Evolutionary conservation across 345 rosid species (phyloP), one percentile per base, ranked within the genome.

Genomic region (Limnanthes douglasii): DNA sequence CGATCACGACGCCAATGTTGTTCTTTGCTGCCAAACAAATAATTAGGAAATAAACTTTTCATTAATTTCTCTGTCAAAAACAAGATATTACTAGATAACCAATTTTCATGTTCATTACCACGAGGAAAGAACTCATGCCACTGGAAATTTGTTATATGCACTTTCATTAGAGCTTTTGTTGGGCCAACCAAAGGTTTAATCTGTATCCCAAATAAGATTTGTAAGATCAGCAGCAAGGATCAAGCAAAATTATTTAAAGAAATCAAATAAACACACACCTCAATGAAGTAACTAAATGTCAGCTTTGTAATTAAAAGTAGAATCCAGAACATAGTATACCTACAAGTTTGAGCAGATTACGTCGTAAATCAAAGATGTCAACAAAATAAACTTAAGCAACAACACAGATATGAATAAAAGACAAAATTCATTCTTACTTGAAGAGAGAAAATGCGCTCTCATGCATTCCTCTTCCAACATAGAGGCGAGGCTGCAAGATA

Each of bases 121-220:
- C 30, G 69, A 42, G 75, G 80, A 59, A 72, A 72, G 65, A 72
- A 68, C 55, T 72, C 75, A 26, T 68, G 80, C 80, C 80, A 72
- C 45, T 54, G 54, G 48, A 57, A 72, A 43, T 7, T 41, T 11
- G 37, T 52, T 46, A 58, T 45, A 29, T 3, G 60, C 42, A 47
- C 34, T 21, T 33, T 52, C 80, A 72, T 68, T 15, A 68, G 39
- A 41, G 48, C 72, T 65, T 65, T 68, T 46, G 80, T 68, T 56
- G 80, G 80, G 39, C 53, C 56, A 42, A 72, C 70, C 34, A 72
- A 75, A 21, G 80, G 75, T 53, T 59, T 68, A 43, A 72, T 72
- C 80, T 72, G 70, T 15, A 14, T 56, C 2, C 6, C n/a, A 8
- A 12, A 26, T 2, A 6, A 26, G 30, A 26, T 9, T 8, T 8